These are phyloP conservation scores for Exidia glandulosa DNA, from an alignment of 768 basidiomycete genomes.

Conservation along the genomic window DNA sequence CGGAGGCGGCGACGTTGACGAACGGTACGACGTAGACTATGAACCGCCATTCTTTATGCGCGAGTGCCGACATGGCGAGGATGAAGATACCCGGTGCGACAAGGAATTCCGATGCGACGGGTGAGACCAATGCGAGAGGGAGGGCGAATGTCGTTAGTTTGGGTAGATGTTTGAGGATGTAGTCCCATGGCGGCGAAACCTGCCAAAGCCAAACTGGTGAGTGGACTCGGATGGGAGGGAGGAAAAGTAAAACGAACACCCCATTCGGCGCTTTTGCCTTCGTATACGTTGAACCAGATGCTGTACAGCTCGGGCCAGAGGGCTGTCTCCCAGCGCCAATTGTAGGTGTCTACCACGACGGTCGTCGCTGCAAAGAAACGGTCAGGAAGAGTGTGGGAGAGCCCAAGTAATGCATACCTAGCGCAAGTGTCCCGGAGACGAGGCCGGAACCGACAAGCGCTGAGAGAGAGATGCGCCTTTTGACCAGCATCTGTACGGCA, in stretches of 20 bases:
- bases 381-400: neutral
- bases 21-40: conserved; percentile 77
- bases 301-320: conserved; percentile 83
- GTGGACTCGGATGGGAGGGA: neutral
- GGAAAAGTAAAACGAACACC: conserved; percentile 47
- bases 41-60: conserved; percentile 98
- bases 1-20: conserved; percentile 69
- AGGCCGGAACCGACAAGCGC: conserved; percentile 40
- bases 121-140: conserved; percentile 50
- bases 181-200: conserved; percentile 61
- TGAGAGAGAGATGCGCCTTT: conserved; percentile 30
- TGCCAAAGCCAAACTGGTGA: conserved; percentile 16
- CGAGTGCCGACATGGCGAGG: conserved; percentile 56
- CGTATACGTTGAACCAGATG: conserved; percentile 73
- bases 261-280: conserved; percentile 87
- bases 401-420: conserved; percentile 28
- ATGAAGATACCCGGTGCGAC: conserved; percentile 44
- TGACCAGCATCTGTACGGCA: conserved; percentile 38
- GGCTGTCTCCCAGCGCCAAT: conserved; percentile 56
- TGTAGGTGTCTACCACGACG: conserved; percentile 65
- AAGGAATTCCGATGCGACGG: conserved; percentile 37
- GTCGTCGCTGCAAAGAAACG: conserved; percentile 38
- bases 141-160: conserved; percentile 60
- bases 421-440: conserved; percentile 34
- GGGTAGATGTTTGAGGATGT: conserved; percentile 59